Base-by-base conservation (phyloP, 805 yeast genomes). In the Spathaspora girioi region DNA sequence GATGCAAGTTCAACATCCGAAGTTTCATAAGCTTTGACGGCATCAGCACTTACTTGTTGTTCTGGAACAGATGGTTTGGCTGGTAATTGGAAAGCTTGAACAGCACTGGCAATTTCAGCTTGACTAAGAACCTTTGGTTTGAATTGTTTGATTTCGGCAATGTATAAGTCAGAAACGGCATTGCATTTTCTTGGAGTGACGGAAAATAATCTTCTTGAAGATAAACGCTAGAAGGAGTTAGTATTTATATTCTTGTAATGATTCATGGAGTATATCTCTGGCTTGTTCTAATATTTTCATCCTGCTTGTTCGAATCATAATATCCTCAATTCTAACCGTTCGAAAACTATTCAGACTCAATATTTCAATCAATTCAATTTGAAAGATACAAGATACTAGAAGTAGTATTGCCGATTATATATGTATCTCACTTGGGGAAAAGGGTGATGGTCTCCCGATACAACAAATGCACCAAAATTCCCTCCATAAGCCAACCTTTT, bases 81-180 rank as follows among this genome's bases (percentile, higher is more conserved):
- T 63, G 98, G 98, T 56, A 83, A 75, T 55, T 78, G 71, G 94
- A 97, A 94, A 62, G 87, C 82, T 74, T 86, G 84, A 60, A 91
- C 93, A 58, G 86, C 80, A 57, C 83, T 80, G 64, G 84, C 90
- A 56, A 93, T 86, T 60, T 88, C 96, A 59, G 81, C 77, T 53
- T 87, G 82, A 53, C 87, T 73, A 50, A 86, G 67, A 54, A 90
- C 83, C 53, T 86, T 81, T 67, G 97, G 92, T 79, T 91, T 90
- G 84, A 89, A 92, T 56, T 83, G 82, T 77, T 86, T 89, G 73
- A 94, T 78, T 73, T 92, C 96, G 70, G 81, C 83, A 66, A 93
- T 75, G 78, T 92, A 92, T 61, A 92, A 81, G 60, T 92, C 97
- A 70, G 89, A 81, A 66, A 92, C 71, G 67, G 87, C 77, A 80